phyloP scores from a whole-genome alignment of 768 basidiomycete species.

The Galerina sulciceps region DNA sequence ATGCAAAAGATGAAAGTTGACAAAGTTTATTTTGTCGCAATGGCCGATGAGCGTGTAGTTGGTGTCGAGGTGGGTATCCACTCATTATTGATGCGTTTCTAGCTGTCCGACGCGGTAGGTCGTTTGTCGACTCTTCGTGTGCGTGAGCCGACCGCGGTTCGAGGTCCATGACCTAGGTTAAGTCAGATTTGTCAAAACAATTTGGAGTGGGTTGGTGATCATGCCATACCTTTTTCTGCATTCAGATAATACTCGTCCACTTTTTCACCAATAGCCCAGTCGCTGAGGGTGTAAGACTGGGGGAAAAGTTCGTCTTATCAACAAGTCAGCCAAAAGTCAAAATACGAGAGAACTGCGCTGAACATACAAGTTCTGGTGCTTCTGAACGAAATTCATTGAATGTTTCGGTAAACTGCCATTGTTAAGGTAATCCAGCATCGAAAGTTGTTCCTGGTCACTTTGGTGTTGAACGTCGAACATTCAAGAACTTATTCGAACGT shows the following conservation, averaged over 20 bases:
- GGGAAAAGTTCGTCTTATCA: conserved; percentile 60
- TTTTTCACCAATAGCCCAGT: conserved; percentile 96
- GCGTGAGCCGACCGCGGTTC: conserved; percentile 81
- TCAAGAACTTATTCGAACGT: too few relatives aligned
- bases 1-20: conserved; percentile 88
- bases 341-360: conserved; percentile 1
- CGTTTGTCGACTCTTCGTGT: conserved; percentile 66
- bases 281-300: conserved; percentile 85
- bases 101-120: conserved; percentile 54
- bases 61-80: conserved; percentile 91
- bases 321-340: conserved; percentile 27
- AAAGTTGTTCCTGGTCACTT: conserved; percentile 45
- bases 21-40: conserved; percentile 72
- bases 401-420: conserved; percentile 66
- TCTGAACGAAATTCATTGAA: conserved; percentile 47
- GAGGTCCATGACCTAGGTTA: conserved; percentile 97
- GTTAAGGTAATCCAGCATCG: conserved; percentile 78
- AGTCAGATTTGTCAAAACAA: too few relatives aligned
- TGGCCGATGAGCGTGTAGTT: conserved; percentile 79
- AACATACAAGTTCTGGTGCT: conserved; percentile 30
- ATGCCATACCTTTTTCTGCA: conserved; percentile 85
- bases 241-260: conserved; percentile 94
- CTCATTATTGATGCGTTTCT: conserved; percentile 75
- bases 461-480: conserved; percentile 16
- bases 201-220: conserved; percentile 3